Evolutionary conservation across 2,329 filamentous ascomycete species (phyloP).

Genomic region (Neonectria sp.): DNA sequence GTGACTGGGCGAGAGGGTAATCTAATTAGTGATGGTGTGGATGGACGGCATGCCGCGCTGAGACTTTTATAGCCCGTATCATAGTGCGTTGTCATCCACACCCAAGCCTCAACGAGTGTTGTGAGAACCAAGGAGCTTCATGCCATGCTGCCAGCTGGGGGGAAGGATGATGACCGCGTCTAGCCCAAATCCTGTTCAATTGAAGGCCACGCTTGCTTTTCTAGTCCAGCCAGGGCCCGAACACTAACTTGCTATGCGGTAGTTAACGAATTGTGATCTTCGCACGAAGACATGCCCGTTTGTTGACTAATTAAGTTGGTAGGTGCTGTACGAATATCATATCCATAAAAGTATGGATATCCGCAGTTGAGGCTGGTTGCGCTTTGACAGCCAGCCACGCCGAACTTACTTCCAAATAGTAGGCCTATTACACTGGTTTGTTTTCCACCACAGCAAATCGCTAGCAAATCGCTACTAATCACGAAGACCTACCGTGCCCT

Average conservation of each 20-base stretch:
- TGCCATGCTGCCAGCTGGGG: neutral
- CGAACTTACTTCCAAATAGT: conserved; percentile 7
- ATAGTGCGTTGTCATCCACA: conserved; percentile 12
- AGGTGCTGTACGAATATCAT: neutral
- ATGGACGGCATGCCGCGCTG: conserved; percentile 8
- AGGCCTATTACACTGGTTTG: conserved; percentile 12
- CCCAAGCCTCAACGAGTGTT: neutral
- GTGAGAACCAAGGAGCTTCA: neutral
- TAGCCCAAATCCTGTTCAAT: conserved; percentile 3
- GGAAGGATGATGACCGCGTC: neutral
- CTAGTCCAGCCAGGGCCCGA: neutral
- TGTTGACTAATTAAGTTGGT: neutral
- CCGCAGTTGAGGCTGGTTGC: conserved; percentile 3
- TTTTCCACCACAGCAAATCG: neutral
- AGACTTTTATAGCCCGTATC: conserved; percentile 12
- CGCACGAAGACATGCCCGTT: conserved; percentile 17
- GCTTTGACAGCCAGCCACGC: conserved; percentile 22
- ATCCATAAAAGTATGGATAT: neutral
- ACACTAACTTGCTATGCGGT: neutral
- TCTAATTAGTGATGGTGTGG: neutral
- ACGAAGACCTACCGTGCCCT: neutral
- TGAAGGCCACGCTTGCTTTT: conserved; percentile 5
- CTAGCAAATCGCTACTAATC: too few species aligned
- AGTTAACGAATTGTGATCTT: conserved; percentile 3
- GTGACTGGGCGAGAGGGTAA: conserved; percentile 3